Evolutionary conservation across 192 early-diverging fungal species (phyloP).

Genomic region (Coemansia sp.): DNA sequence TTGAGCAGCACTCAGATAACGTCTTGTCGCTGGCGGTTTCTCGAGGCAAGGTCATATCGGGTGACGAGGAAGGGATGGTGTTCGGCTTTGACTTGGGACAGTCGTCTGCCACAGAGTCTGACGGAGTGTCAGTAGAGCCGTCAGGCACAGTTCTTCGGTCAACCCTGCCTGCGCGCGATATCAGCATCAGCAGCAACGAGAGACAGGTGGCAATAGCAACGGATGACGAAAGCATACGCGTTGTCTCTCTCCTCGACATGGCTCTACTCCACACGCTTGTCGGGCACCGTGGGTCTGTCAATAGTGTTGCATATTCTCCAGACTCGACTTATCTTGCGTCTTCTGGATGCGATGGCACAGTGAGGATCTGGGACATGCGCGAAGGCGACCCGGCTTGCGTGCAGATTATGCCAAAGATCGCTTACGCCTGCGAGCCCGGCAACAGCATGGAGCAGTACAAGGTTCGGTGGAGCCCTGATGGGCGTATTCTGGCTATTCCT

Average conservation of each 20-base stretch:
- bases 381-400: slow-evolving; percentile 47
- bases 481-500: slow-evolving; percentile 62
- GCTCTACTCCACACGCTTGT: slow-evolving; percentile 34
- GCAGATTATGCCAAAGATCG: slow-evolving; percentile 39
- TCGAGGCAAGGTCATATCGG: slow-evolving; percentile 34
- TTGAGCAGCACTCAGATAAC: slow-evolving; percentile 51
- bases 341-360: slow-evolving; percentile 62
- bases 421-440: slow-evolving; percentile 52
- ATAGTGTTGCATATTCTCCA: slow-evolving; percentile 42
- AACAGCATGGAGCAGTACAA: slow-evolving; percentile 42
- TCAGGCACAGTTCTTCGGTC: slow-evolving; percentile 48
- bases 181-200: slow-evolving; percentile 45
- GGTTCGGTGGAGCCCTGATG: slow-evolving; percentile 67
- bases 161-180: slow-evolving; percentile 48
- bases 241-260: slow-evolving; percentile 51
- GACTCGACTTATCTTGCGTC: slow-evolving; percentile 49
- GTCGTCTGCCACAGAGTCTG: slow-evolving; percentile 6
- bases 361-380: slow-evolving; percentile 68
- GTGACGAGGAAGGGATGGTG: slow-evolving; percentile 48
- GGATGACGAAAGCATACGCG: slow-evolving; percentile 40
- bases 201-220: slow-evolving; percentile 50
- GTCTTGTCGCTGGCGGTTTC: slow-evolving; percentile 35
- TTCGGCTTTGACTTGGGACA: slow-evolving; percentile 36
- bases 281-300: slow-evolving; percentile 42
- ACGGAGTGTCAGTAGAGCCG: slow-evolving; percentile 21